These are phyloP conservation scores for Metschnikowia borealis DNA, from an alignment of 805 yeast species.

Conservation along the genomic window DNA sequence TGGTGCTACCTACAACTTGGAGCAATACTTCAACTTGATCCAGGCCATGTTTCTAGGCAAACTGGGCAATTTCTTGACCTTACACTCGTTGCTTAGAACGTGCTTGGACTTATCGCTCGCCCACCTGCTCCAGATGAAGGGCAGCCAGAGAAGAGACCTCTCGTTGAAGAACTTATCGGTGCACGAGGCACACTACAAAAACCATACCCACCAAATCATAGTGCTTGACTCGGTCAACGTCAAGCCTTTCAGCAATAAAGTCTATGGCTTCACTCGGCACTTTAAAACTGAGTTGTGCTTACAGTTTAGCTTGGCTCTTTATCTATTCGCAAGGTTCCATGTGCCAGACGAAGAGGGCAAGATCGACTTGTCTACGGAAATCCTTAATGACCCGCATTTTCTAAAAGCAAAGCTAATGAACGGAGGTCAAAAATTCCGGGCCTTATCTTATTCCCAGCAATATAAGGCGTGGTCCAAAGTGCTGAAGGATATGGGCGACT, in stretches of 20 bases:
- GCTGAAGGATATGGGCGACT: constrained; percentile 18
- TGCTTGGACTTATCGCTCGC: constrained; percentile 24
- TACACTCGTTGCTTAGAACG: constrained; percentile 23
- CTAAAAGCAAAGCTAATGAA: constrained; percentile 22
- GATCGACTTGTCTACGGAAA: constrained; percentile 13
- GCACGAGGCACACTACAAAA: neutral
- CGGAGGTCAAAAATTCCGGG: constrained; percentile 22
- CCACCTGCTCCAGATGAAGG: constrained; percentile 19
- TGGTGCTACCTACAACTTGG: neutral
- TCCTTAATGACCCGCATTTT: constrained; percentile 8
- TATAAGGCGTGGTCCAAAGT: constrained; percentile 24
- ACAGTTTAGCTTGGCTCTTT: constrained; percentile 24
- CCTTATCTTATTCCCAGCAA: constrained; percentile 26
- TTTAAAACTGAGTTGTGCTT: constrained; percentile 23
- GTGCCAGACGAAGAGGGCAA: constrained; percentile 24
- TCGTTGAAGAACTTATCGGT: constrained; percentile 19
- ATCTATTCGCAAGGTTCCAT: constrained; percentile 28
- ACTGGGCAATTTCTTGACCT: constrained; percentile 9
- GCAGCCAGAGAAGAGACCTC: constrained; percentile 24
- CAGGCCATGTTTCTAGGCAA: neutral
- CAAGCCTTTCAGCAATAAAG: neutral
- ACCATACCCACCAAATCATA: neutral
- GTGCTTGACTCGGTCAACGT: neutral
- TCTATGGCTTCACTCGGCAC: constrained; percentile 1
- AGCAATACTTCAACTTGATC: constrained; percentile 1